A percentile compares a stretch with the other conserved stretches of the same genome.
These are phyloP conservation scores for Melampsora larici-populina DNA, from an alignment of 1,284 basidiomycete genomes.

Conservation along the genomic window DNA sequence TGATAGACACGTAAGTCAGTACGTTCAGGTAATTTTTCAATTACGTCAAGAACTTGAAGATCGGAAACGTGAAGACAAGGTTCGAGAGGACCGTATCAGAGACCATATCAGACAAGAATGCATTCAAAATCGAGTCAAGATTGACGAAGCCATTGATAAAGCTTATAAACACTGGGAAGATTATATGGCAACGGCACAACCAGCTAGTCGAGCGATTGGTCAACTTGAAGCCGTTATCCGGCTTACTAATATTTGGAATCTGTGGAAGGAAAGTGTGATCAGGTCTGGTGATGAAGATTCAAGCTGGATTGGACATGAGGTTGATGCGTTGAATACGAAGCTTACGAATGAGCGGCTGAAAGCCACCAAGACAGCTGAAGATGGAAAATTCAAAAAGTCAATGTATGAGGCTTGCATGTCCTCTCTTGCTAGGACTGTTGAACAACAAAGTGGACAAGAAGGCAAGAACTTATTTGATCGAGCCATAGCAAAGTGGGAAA, in stretches of 20 bases:
- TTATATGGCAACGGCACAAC: conserved; percentile 11
- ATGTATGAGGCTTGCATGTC: conserved; percentile 29
- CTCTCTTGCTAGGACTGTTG: conserved; percentile 28
- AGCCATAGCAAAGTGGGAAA: neutral
- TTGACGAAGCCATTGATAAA: conserved; percentile 32
- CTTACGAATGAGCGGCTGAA: conserved; percentile 1
- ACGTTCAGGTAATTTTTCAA: conserved; percentile 55
- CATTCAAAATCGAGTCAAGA: neutral
- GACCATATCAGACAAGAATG: conserved; percentile 19
- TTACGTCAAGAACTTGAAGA: conserved; percentile 42
- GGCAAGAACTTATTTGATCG: conserved; percentile 19
- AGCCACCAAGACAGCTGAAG: neutral
- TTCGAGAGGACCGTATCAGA: conserved; percentile 20
- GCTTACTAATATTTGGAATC: conserved; percentile 8
- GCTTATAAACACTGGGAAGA: conserved; percentile 32
- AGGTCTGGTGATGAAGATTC: conserved; percentile 18
- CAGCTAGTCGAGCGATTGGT: conserved; percentile 8
- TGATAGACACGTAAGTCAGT: conserved; percentile 85
- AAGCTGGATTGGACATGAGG: conserved; percentile 13
- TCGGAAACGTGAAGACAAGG: conserved; percentile 20
- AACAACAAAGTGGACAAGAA: conserved; percentile 13
- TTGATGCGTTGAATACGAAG: neutral
- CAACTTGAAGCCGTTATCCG: conserved; percentile 16
- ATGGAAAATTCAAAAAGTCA: conserved; percentile 21
- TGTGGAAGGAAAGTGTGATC: conserved; percentile 1